Base-by-base conservation (phyloP, 352 stramenopile genomes). In the Phytophthora tubulina region DNA sequence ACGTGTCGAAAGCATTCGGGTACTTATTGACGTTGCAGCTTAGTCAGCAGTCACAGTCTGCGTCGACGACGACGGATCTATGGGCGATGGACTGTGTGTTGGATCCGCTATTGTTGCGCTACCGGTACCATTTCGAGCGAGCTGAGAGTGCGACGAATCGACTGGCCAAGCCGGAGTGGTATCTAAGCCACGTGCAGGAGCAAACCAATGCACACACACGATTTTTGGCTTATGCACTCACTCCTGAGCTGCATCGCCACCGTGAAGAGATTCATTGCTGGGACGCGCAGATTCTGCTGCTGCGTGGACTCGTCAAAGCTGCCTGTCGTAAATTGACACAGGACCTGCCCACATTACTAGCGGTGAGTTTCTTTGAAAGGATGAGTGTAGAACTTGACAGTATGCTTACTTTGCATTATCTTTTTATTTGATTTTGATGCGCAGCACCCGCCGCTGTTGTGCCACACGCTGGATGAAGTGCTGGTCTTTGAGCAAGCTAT, bases 61-160 rank as follows among this genome's bases (percentile, higher is more conserved):
- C 59, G 60, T 44, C 42, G 55, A 32, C 35, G 53, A 65, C 46
- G 7, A 69, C 48, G 14, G 72, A 89, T 46, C 61, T 92, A 13
- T 95, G 85, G 87, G 84, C 85, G 5, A 83, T 95, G 38, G 77
- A 91, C 27, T 89, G 76, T 50, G 61, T 95, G 6, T 21, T 93
- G 9, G 75, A 92, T 13, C 74, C 85, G 3, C 39, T 93, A 32
- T 52, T 86, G 10, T 67, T 84, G 63, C 84, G 87, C 27, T 93
- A 93, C 55, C 82, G 79, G 11, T 95, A 85, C 70, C 87, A 95
- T 27, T 95, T 95, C 64, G 84, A 90, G 59, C 77, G 84, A n/a
- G 7, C 30, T 2, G 82, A 89, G 4, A 95, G 87, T 66, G 72
- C 80, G 32, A 93, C 84, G 14, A 95, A 92, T 60, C 82, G 84